Conservation (phyloP, 2,329 filamentous ascomycete genomes). For the Alternaria angustiovoidea region DNA sequence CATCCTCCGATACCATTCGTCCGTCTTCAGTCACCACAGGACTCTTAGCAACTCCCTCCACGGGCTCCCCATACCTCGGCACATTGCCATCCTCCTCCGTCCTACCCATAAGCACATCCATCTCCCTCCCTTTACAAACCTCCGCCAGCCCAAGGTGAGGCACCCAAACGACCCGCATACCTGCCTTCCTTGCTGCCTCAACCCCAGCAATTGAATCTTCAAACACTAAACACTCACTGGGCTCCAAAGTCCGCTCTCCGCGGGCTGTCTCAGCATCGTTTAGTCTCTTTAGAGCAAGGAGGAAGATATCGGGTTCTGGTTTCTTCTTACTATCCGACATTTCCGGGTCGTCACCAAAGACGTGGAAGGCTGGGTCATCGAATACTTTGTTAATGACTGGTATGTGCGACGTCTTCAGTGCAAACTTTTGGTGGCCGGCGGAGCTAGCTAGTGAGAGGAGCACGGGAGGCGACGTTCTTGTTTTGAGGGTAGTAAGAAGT, state of each 20-base stretch:
- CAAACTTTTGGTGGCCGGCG: constrained; percentile 6
- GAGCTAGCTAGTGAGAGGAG: constrained; percentile 12
- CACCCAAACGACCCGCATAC: constrained; percentile 10
- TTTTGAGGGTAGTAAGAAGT: constrained; percentile 3
- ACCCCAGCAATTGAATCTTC: constrained; percentile 17
- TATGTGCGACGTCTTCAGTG: constrained; percentile 8
- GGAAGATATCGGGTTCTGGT: constrained; percentile 15
- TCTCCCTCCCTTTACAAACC: constrained; percentile 9
- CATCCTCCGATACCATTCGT: constrained; percentile 5
- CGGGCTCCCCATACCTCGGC: not conserved
- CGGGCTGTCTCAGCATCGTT: not conserved
- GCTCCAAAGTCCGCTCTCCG: not conserved
- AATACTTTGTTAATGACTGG: not conserved
- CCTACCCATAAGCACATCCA: constrained; percentile 12
- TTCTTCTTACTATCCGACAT: constrained; percentile 17
- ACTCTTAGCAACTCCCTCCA: not conserved
- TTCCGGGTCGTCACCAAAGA: constrained; percentile 12
- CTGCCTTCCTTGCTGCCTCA: constrained; percentile 1
- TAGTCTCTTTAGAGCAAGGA: constrained; percentile 5
- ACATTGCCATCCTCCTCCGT: constrained; percentile 6
- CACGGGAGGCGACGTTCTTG: constrained; percentile 1
- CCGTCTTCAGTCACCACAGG: not conserved
- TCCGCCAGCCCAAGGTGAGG: constrained; percentile 12
- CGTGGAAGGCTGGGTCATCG: constrained; percentile 3
- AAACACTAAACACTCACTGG: constrained; percentile 10